Evolutionary conservation across 2,329 filamentous ascomycete genomes (phyloP).

Genomic region (Colletotrichum falcatum): DNA sequence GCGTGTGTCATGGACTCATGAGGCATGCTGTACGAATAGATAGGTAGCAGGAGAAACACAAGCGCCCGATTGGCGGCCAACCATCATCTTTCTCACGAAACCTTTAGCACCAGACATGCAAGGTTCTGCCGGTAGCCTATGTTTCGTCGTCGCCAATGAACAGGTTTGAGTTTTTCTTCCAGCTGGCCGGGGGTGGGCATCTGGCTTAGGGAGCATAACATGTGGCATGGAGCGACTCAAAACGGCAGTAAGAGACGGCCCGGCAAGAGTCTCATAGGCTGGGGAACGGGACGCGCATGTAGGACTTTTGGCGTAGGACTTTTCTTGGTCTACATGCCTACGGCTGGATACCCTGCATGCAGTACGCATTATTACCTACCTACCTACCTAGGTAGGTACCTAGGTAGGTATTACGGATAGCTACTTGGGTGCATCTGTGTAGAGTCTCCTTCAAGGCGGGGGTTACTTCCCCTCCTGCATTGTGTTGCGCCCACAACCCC

Average conservation of each 20-base stretch:
- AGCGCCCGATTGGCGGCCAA: neutral
- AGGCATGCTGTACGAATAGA: too few species aligned
- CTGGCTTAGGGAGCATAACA: neutral
- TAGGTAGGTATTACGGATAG: too few species aligned
- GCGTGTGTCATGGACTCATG: constrained; percentile 16
- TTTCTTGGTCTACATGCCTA: neutral
- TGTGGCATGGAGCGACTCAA: constrained; percentile 5
- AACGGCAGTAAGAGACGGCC: constrained; percentile 11
- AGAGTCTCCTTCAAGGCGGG: neutral
- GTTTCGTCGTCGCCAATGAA: neutral
- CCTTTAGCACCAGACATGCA: neutral
- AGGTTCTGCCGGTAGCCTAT: neutral
- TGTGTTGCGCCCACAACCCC: neutral
- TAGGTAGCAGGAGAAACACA: neutral
- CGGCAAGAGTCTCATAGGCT: neutral
- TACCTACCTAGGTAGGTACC: constrained; percentile 10
- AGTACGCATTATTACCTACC: too few species aligned
- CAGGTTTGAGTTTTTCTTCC: neutral
- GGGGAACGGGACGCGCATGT: neutral
- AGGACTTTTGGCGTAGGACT: constrained; percentile 40
- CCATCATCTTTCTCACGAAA: constrained; percentile 1
- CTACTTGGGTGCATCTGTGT: too few species aligned
- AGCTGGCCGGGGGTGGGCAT: neutral
- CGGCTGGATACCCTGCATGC: too few species aligned
- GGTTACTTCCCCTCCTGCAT: neutral